Conservation (phyloP, 345 rosid genomes). For the Noccaea caerulescens region DNA sequence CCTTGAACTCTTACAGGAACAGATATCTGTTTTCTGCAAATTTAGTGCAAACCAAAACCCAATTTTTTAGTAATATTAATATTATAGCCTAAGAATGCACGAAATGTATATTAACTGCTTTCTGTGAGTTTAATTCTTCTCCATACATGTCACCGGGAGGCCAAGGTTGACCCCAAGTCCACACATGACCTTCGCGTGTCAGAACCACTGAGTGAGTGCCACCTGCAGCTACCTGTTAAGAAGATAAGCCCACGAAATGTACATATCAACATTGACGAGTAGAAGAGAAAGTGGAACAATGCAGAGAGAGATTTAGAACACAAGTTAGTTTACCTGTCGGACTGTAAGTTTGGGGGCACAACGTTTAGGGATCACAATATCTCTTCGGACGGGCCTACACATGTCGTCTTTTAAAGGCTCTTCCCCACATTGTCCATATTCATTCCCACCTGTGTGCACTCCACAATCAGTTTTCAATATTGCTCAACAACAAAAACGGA, state of each 20-base stretch:
- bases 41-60: background rate
- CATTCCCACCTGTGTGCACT: conserved; percentile 76
- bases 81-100: background rate
- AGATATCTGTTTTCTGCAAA: conserved; percentile 82
- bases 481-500: conserved; percentile 8
- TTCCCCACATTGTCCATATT: conserved; percentile 99
- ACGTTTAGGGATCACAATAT: conserved; percentile 83
- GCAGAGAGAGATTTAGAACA: background rate
- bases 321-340: conserved; percentile 60
- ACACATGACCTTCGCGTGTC: conserved; percentile 87
- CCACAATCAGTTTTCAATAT: background rate
- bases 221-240: conserved; percentile 88
- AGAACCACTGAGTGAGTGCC: conserved; percentile 99
- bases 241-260: conserved; percentile 6
- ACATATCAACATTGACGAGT: conserved; percentile 5
- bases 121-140: conserved; percentile 16
- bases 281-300: conserved; percentile 21
- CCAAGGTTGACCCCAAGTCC: conserved; percentile 99
- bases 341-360: conserved; percentile 88
- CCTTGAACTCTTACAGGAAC: conserved; percentile 99
- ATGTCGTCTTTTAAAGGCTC: conserved; percentile 87
- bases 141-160: conserved; percentile 99
- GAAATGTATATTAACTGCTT: background rate
- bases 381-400: conserved; percentile 80
- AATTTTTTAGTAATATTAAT: background rate